phyloP scores from a whole-genome alignment of 768 basidiomycete genomes.

The Termitomyces sp. region DNA sequence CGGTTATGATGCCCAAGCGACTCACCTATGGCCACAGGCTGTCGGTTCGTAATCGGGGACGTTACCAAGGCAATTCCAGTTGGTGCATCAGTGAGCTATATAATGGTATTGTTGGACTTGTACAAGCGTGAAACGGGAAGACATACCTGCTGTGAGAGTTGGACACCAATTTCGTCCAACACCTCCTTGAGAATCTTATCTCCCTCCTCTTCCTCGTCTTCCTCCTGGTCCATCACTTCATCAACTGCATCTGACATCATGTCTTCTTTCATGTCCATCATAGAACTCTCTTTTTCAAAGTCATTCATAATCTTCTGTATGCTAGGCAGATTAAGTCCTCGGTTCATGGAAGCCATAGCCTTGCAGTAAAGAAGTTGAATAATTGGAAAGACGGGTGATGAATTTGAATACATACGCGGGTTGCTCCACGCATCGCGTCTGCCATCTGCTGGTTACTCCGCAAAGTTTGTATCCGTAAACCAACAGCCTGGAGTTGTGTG shows the following conservation, averaged over 20 bases:
- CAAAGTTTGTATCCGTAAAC: conserved; percentile 91
- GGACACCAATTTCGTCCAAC: conserved; percentile 94
- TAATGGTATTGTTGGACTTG: conserved; percentile 9
- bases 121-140: not conserved
- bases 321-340: conserved; percentile 88
- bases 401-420: conserved; percentile 57
- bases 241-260: conserved; percentile 99
- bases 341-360: conserved; percentile 99
- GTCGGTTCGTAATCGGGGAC: conserved; percentile 57
- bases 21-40: conserved; percentile 85
- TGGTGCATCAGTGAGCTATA: conserved; percentile 80
- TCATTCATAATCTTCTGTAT: conserved; percentile 98
- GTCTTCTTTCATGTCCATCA: conserved; percentile 99
- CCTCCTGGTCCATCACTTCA: conserved; percentile 85
- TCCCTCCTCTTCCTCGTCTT: conserved; percentile 94
- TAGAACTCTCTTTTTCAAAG: conserved; percentile 94
- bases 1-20: conserved; percentile 28
- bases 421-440: conserved; percentile 97
- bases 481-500: conserved; percentile 95
- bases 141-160: conserved; percentile 76
- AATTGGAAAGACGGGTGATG: not conserved
- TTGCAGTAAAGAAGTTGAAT: conserved; percentile 24
- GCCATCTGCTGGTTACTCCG: conserved; percentile 99
- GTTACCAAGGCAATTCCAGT: conserved; percentile 61
- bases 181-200: conserved; percentile 96